These are phyloP conservation scores for Tulasnella sp. DNA, from an alignment of 768 basidiomycete genomes.

Conservation along the genomic window DNA sequence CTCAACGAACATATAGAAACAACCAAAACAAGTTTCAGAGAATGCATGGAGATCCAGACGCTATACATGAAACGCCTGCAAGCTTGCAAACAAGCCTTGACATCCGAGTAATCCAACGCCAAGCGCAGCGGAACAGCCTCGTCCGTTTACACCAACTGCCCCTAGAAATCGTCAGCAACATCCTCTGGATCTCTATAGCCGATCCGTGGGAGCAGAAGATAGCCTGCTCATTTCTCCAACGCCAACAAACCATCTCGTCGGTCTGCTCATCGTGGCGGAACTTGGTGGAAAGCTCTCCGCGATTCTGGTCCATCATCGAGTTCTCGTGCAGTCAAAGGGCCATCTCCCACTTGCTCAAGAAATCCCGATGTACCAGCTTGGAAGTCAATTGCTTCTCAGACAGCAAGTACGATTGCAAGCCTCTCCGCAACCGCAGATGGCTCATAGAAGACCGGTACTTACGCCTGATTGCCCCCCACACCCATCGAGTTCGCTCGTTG, in stretches of 20 bases:
- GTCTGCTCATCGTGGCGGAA: background rate
- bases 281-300: background rate
- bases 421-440: background rate
- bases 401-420: background rate
- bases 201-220: background rate
- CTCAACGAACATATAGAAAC: background rate
- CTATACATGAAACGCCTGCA: background rate
- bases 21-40: background rate
- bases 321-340: background rate
- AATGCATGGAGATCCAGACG: background rate
- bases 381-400: background rate
- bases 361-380: background rate
- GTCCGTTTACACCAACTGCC: background rate
- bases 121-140: background rate
- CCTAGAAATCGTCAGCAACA: background rate
- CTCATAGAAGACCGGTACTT: too few relatives aligned
- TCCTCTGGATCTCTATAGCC: background rate
- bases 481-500: background rate
- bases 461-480: background rate
- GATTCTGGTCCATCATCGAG: constrained; percentile 4
- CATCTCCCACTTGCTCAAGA: background rate
- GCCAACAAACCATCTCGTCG: background rate
- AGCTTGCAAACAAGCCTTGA: background rate
- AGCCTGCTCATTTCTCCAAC: background rate
- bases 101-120: background rate